Evolutionary conservation across 2,329 filamentous ascomycete species (phyloP).

Genomic region (Fusarium equiseti): DNA sequence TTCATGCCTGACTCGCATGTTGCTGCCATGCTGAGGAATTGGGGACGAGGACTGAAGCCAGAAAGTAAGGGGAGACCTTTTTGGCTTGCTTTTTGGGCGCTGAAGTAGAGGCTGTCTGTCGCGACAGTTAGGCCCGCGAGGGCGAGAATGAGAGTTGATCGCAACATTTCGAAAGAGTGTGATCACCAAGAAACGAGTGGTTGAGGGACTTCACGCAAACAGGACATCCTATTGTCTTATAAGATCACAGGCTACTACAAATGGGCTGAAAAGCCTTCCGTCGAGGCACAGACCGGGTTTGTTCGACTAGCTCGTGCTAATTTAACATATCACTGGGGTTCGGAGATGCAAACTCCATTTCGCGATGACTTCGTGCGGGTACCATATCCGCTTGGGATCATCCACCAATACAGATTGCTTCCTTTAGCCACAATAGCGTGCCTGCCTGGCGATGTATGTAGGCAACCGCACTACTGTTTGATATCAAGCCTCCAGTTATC

Average conservation of each 20-base stretch:
- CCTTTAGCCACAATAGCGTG: background rate
- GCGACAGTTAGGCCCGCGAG: constrained; percentile 44
- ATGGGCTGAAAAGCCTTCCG: constrained; percentile 20
- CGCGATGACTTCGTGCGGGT: constrained; percentile 42
- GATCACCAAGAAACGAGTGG: background rate
- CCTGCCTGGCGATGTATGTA: background rate
- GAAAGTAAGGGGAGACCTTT: constrained; percentile 41
- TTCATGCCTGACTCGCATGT: constrained; percentile 42
- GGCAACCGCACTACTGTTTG: background rate
- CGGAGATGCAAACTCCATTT: constrained; percentile 21
- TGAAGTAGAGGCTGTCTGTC: constrained; percentile 35
- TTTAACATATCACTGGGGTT: constrained; percentile 29
- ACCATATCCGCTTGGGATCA: constrained; percentile 21
- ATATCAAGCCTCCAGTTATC: background rate
- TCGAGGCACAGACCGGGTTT: constrained; percentile 14
- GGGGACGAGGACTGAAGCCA: constrained; percentile 31
- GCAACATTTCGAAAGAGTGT: constrained; percentile 38
- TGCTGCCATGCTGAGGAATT: constrained; percentile 33
- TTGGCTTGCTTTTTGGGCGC: constrained; percentile 19
- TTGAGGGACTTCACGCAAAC: background rate
- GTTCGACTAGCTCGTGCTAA: constrained; percentile 30
- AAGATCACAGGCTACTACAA: constrained; percentile 21
- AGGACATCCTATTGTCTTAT: constrained; percentile 30
- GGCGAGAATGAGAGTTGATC: constrained; percentile 45
- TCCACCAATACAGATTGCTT: constrained; percentile 16